These are phyloP conservation scores for Pleurotus tuoliensis DNA, from an alignment of 768 basidiomycete genomes.

Conservation along the genomic window DNA sequence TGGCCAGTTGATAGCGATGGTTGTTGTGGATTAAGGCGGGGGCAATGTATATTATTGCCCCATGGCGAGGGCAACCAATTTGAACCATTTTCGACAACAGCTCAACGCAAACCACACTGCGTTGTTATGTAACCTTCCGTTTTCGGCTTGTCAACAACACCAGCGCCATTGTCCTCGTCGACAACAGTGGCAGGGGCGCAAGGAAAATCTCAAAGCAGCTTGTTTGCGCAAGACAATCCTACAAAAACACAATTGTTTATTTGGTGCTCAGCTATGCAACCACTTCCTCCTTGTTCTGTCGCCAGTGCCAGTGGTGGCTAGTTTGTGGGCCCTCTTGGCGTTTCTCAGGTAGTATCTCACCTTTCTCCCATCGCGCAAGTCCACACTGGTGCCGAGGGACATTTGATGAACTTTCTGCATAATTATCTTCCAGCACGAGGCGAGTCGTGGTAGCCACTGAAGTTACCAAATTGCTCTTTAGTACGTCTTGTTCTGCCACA, in stretches of 20 bases:
- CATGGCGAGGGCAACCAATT: background rate
- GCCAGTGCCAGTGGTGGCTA: background rate
- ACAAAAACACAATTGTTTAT: background rate
- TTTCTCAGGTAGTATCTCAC: background rate
- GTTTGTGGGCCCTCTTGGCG: background rate
- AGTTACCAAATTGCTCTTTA: background rate
- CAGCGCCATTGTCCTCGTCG: background rate
- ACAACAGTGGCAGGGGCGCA: background rate
- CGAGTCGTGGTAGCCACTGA: background rate
- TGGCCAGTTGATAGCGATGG: background rate
- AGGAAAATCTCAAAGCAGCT: background rate
- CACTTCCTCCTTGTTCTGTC: background rate
- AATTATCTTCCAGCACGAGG: background rate
- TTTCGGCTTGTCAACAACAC: background rate
- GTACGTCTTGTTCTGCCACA: background rate
- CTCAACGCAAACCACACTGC: background rate
- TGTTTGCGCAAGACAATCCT: background rate
- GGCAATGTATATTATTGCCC: constrained; percentile 7
- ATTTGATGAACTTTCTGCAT: background rate
- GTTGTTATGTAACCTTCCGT: background rate
- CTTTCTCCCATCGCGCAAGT: background rate
- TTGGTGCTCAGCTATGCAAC: background rate
- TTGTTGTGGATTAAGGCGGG: background rate
- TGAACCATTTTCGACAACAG: background rate
- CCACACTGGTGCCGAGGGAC: background rate